Percentiles rank a stretch among this genome's conserved stretches.
These are phyloP conservation scores for Aegilops bicornis DNA, from an alignment of 176 grass and related monocot species.

Conservation along the genomic window DNA sequence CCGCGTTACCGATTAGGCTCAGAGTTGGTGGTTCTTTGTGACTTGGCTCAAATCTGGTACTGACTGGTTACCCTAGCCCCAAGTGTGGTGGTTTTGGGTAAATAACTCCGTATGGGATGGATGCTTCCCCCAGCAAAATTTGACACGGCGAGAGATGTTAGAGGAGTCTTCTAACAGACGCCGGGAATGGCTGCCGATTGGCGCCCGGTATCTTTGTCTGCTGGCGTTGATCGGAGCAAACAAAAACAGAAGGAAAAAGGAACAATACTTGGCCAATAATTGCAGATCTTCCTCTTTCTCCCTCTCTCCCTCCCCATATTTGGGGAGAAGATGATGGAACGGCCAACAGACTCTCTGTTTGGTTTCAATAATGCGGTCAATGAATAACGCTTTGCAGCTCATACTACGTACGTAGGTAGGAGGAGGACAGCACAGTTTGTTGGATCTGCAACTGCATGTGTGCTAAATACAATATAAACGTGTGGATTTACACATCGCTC, in stretches of 20 bases:
- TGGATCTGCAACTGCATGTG: constrained; percentile 21
- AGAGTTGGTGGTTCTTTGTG: too few relatives aligned
- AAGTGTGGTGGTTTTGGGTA: too few relatives aligned
- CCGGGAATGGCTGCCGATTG: neutral
- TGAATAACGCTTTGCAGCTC: constrained; percentile 25
- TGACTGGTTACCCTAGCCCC: too few relatives aligned
- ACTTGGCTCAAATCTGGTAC: too few relatives aligned
- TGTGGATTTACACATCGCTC: neutral
- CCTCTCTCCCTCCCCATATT: too few relatives aligned
- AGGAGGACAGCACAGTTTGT: neutral
- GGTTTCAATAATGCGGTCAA: constrained; percentile 23
- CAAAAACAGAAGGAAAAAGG: too few relatives aligned
- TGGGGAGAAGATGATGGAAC: neutral
- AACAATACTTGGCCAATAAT: constrained; percentile 11
- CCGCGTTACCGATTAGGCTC: too few relatives aligned
- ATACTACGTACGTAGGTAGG: neutral
- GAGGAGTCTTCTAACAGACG: neutral
- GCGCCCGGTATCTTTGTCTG: neutral
- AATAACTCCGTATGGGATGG: too few relatives aligned
- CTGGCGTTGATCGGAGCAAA: neutral
- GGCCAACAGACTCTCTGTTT: neutral
- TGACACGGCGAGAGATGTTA: neutral
- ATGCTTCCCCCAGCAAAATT: neutral
- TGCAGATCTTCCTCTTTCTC: neutral
- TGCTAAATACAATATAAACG: constrained; percentile 26